These are phyloP conservation scores for Aegilops sharonensis DNA, from an alignment of 176 grass and related monocot species.

Conservation along the genomic window DNA sequence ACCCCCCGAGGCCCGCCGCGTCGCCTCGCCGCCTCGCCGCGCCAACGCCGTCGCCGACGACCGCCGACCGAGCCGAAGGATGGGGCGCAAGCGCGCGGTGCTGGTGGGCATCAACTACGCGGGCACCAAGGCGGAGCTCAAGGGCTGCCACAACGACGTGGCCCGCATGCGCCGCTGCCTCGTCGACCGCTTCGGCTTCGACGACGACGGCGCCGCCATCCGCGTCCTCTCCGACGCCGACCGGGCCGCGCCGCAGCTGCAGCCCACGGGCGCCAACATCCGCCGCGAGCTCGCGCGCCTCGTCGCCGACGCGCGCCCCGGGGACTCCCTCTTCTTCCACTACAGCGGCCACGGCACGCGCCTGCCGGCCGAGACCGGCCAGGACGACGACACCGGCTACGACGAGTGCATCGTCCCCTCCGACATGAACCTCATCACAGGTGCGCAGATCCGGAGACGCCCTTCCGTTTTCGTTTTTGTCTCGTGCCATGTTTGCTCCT, in stretches of 20 bases:
- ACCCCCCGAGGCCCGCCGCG: neutral
- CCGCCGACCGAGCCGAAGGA: neutral
- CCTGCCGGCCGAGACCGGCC: conserved; percentile 78
- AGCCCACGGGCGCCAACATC: conserved; percentile 53
- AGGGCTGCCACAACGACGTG: conserved; percentile 84
- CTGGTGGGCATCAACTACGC: conserved; percentile 88
- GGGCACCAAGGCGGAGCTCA: conserved; percentile 72
- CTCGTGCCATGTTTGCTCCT: neutral
- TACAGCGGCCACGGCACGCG: conserved; percentile 83
- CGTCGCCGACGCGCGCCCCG: conserved; percentile 45
- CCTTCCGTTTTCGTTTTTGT: neutral
- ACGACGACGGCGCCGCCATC: conserved; percentile 37
- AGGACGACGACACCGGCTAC: conserved; percentile 85
- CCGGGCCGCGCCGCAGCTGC: neutral
- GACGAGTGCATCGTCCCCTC: conserved; percentile 95
- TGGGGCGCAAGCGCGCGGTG: conserved; percentile 56
- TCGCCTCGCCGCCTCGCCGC: neutral
- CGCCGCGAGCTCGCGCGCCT: conserved; percentile 54
- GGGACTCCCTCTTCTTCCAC: conserved; percentile 87
- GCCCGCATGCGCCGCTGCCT: conserved; percentile 63
- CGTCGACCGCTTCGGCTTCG: conserved; percentile 61
- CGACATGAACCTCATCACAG: conserved; percentile 89
- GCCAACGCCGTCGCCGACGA: neutral
- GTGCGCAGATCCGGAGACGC: neutral
- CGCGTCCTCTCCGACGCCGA: conserved; percentile 66